Percentiles rank a stretch among this genome's conserved stretches.
Conservation (phyloP, 2,329 filamentous ascomycete species). For the Venturia carpophila region DNA sequence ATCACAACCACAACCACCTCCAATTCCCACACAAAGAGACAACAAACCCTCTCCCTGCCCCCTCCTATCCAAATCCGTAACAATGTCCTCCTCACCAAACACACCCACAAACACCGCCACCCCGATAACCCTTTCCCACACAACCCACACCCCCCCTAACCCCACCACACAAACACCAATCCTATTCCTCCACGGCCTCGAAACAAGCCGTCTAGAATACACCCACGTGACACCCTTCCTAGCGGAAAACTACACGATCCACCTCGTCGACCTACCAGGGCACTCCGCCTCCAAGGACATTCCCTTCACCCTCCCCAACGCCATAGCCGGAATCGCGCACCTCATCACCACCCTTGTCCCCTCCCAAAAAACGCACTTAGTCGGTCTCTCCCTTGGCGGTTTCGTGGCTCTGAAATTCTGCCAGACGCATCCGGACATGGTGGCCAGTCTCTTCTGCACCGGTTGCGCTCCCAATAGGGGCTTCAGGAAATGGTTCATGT, state of each 20-base stretch:
- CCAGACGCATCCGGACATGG: constrained; percentile 15
- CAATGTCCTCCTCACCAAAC: neutral
- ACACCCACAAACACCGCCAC: neutral
- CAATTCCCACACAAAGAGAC: neutral
- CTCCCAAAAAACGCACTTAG: constrained; percentile 21
- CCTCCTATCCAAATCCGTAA: neutral
- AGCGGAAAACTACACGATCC: constrained; percentile 18
- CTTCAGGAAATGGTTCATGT: constrained; percentile 1
- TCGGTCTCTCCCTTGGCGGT: constrained; percentile 22
- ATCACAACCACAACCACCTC: neutral
- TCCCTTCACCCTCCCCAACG: constrained; percentile 20
- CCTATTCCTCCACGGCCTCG: constrained; percentile 21
- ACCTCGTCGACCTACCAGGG: constrained; percentile 21
- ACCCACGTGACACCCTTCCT: constrained; percentile 17
- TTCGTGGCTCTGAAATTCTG: constrained; percentile 20
- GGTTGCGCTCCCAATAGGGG: constrained; percentile 6
- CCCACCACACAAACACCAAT: constrained; percentile 12
- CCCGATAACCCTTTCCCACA: neutral
- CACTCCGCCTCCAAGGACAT: constrained; percentile 20
- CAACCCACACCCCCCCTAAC: neutral
- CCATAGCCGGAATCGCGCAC: constrained; percentile 16
- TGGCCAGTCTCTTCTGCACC: constrained; percentile 15
- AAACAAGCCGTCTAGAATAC: constrained; percentile 19
- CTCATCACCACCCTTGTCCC: constrained; percentile 20
- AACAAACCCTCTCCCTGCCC: neutral